Conservation (phyloP, 441 rosid genomes). For the Gossypium trilobum region DNA sequence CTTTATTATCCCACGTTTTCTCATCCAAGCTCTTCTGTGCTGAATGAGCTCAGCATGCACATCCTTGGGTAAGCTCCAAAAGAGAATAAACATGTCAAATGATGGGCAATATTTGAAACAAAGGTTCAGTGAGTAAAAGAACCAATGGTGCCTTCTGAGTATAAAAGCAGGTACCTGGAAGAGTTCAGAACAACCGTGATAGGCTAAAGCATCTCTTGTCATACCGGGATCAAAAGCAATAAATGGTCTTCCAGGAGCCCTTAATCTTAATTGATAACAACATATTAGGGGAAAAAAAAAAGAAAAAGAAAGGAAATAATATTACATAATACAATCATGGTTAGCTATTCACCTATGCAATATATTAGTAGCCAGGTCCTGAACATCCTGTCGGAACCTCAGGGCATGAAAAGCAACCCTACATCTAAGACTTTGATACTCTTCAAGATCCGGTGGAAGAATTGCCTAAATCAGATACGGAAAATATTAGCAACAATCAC, state of each 20-base stretch:
- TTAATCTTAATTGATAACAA: conserved; percentile 36
- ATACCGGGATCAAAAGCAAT: conserved; percentile 92
- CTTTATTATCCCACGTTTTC: conserved; percentile 69
- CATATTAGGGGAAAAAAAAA: neutral
- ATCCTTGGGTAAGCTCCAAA: conserved; percentile 77
- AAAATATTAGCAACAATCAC: neutral
- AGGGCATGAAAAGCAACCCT: conserved; percentile 86
- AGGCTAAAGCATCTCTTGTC: conserved; percentile 82
- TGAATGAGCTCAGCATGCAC: conserved; percentile 93
- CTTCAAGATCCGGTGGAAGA: conserved; percentile 73
- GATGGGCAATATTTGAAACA: conserved; percentile 17
- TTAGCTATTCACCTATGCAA: conserved; percentile 47
- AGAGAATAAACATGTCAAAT: conserved; percentile 33
- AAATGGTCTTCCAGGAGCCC: conserved; percentile 76
- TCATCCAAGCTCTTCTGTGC: conserved; percentile 90
- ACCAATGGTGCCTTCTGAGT: conserved; percentile 19
- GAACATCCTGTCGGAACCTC: conserved; percentile 73
- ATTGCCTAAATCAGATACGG: conserved; percentile 44
- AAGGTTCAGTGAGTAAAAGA: conserved; percentile 17
- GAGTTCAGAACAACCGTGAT: conserved; percentile 90
- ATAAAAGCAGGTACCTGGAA: conserved; percentile 78
- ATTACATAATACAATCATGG: neutral
- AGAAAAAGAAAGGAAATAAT: neutral
- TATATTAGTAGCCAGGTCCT: conserved; percentile 30
- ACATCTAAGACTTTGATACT: conserved; percentile 87